phyloP scores from a whole-genome alignment of 805 yeast genomes.

The Yarrowia sp. region DNA sequence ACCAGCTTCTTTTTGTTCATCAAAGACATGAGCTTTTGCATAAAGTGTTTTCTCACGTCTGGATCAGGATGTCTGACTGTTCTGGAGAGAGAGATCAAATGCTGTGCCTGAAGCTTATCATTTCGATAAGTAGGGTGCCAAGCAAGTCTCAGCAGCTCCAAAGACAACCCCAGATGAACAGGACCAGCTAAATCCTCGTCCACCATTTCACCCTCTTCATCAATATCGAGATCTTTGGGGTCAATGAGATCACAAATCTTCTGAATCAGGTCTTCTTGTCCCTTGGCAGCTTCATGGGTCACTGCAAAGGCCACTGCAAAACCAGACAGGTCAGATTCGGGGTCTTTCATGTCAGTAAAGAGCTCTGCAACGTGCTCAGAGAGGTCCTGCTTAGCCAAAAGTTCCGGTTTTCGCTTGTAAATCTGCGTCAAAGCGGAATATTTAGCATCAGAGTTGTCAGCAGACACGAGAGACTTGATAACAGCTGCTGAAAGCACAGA shows the following conservation, averaged over 20 bases:
- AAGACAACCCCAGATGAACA: slow-evolving; percentile 29
- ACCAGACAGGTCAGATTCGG: not conserved
- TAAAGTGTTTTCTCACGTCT: slow-evolving; percentile 1
- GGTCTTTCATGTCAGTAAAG: not conserved
- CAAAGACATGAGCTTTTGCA: slow-evolving; percentile 13
- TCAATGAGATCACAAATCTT: slow-evolving; percentile 1
- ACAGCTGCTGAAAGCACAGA: not conserved
- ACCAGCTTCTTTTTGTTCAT: slow-evolving; percentile 44
- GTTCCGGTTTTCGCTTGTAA: slow-evolving; percentile 13
- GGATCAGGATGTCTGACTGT: slow-evolving; percentile 9
- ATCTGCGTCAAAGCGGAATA: slow-evolving; percentile 5
- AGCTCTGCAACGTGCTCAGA: not conserved
- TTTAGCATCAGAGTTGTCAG: not conserved
- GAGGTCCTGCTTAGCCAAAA: not conserved
- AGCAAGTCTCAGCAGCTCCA: not conserved
- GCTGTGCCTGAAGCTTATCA: slow-evolving; percentile 52
- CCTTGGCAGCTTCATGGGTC: slow-evolving; percentile 10
- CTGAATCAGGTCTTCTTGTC: not conserved
- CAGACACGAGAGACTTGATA: not conserved
- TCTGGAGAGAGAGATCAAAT: slow-evolving; percentile 36
- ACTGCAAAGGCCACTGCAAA: slow-evolving; percentile 1
- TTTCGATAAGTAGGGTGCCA: slow-evolving; percentile 17
- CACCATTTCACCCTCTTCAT: slow-evolving; percentile 42
- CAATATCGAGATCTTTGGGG: slow-evolving; percentile 10
- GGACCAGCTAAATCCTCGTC: slow-evolving; percentile 52